Percentiles rank a stretch among this genome's conserved stretches.
phyloP scores from a whole-genome alignment of 2,329 filamentous ascomycete species.

The Ophiosphaerella narmari region DNA sequence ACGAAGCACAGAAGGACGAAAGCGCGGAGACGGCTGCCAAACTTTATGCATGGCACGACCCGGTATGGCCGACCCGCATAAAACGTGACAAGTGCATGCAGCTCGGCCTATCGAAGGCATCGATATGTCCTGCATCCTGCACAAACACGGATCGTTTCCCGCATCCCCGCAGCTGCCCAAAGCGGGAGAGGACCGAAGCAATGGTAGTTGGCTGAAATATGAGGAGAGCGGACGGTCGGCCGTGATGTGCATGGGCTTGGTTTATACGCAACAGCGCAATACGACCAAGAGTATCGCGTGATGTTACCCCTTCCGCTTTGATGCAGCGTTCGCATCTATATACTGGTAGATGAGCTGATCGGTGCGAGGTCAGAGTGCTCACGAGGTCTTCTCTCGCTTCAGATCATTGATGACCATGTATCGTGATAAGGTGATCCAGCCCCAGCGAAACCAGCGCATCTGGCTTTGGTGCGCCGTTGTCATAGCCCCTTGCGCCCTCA shows the following conservation, averaged over 20 bases:
- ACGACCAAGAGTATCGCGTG: not conserved
- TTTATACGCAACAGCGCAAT: not conserved
- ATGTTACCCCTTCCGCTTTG: not conserved
- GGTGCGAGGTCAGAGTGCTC: not conserved
- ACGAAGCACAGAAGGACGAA: slow-evolving; percentile 11
- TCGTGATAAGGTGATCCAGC: slow-evolving; percentile 86
- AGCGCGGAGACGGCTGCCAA: slow-evolving; percentile 7
- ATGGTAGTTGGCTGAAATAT: not conserved
- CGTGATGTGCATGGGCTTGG: not conserved
- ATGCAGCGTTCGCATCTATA: too few relatives aligned
- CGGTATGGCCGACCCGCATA: slow-evolving; percentile 4
- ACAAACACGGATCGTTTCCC: slow-evolving; percentile 9
- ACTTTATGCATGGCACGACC: slow-evolving; percentile 4
- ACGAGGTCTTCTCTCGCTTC: slow-evolving; percentile 57
- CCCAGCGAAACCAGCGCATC: slow-evolving; percentile 98
- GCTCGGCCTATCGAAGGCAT: slow-evolving; percentile 8
- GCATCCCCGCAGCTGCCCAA: slow-evolving; percentile 14
- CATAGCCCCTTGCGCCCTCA: slow-evolving; percentile 83
- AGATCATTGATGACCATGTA: slow-evolving; percentile 98
- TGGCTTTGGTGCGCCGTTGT: slow-evolving; percentile 87
- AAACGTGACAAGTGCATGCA: slow-evolving; percentile 13
- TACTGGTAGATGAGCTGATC: too few relatives aligned
- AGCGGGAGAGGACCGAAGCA: slow-evolving; percentile 3
- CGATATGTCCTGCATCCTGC: slow-evolving; percentile 1
- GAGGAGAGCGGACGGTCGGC: not conserved